These are phyloP conservation scores for Agapanthus africanus DNA, from an alignment of 106 monocot genomes.

Conservation along the genomic window DNA sequence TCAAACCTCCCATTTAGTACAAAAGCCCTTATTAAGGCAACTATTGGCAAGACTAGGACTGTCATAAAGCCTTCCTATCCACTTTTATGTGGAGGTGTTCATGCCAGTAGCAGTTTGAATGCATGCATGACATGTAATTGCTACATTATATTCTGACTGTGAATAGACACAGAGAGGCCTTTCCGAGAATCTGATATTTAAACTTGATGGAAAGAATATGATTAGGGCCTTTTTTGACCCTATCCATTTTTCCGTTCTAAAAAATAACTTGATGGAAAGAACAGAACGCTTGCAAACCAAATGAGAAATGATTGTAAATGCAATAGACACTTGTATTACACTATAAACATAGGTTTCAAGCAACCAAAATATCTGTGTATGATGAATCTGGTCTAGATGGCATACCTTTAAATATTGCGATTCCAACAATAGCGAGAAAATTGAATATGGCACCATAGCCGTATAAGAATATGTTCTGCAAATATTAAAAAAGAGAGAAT, in stretches of 20 bases:
- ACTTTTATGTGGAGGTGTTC: background rate
- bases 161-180: background rate
- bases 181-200: background rate
- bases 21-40: background rate
- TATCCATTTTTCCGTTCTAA: too few relatives aligned
- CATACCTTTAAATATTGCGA: conserved; percentile 70
- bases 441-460: conserved; percentile 99
- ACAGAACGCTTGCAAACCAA: background rate
- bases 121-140: background rate
- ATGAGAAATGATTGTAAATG: background rate
- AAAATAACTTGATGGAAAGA: too few relatives aligned
- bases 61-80: background rate
- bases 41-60: background rate
- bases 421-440: conserved; percentile 80
- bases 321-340: background rate
- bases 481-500: conserved; percentile 4
- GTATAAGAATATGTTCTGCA: conserved; percentile 94
- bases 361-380: background rate
- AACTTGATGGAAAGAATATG: conserved; percentile 4
- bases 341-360: background rate
- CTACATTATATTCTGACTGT: background rate
- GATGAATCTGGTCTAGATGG: background rate
- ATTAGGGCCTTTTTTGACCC: too few relatives aligned
- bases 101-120: background rate
- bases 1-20: background rate